Evolutionary conservation across 2,329 filamentous ascomycete species (phyloP).

Genomic region (Plectosphaerella plurivora): DNA sequence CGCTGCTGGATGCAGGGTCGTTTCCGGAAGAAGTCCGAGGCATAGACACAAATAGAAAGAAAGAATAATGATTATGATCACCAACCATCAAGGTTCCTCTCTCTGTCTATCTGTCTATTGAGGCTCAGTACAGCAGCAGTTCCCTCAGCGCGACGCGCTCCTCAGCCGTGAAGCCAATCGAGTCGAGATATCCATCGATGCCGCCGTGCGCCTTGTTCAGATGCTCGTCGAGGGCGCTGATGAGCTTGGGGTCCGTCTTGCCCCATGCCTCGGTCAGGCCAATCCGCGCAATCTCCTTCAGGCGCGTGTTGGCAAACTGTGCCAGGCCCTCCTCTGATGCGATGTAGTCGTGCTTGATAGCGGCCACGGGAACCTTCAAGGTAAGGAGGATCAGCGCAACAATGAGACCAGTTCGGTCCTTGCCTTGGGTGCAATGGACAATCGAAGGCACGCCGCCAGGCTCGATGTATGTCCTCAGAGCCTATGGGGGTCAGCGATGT

Average conservation of each 20-base stretch:
- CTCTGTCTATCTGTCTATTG: not conserved
- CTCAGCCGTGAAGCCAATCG: conserved; percentile 50
- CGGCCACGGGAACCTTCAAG: conserved; percentile 49
- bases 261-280: conserved; percentile 73
- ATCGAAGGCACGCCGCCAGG: conserved; percentile 57
- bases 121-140: conserved; percentile 32
- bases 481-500: conserved; percentile 15
- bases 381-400: conserved; percentile 65
- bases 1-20: conserved; percentile 90
- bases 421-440: conserved; percentile 85
- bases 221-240: conserved; percentile 52
- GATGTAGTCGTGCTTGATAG: conserved; percentile 68
- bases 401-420: conserved; percentile 75
- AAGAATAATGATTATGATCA: not conserved
- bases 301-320: conserved; percentile 55
- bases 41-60: not conserved
- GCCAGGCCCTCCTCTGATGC: conserved; percentile 57
- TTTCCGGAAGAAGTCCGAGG: conserved; percentile 58
- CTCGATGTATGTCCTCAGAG: conserved; percentile 44
- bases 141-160: conserved; percentile 38
- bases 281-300: conserved; percentile 65
- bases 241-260: conserved; percentile 59
- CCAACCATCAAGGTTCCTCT: not conserved
- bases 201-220: conserved; percentile 62
- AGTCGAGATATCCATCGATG: conserved; percentile 58